Percentiles rank a stretch among this genome's conserved stretches.
These are phyloP conservation scores for Fusarium tanahbumbuense DNA, from an alignment of 2,329 filamentous ascomycete species.

Conservation along the genomic window DNA sequence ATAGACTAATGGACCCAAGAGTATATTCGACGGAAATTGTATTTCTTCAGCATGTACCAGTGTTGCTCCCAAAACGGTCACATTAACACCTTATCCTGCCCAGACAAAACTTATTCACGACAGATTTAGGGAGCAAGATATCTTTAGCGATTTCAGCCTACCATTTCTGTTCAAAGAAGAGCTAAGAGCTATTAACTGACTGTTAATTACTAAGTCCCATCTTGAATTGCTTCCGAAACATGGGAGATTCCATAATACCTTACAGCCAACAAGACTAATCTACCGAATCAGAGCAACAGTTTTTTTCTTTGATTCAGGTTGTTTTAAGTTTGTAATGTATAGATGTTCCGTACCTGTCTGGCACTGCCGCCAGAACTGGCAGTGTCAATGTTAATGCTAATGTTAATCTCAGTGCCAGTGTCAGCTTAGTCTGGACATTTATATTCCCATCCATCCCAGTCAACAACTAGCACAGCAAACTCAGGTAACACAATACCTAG, in stretches of 20 bases:
- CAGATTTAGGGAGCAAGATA: background rate
- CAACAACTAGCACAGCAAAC: background rate
- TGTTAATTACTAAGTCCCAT: background rate
- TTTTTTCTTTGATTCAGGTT: background rate
- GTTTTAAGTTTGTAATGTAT: background rate
- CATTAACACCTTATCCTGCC: background rate
- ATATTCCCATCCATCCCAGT: background rate
- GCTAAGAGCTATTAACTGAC: background rate
- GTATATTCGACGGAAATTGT: background rate
- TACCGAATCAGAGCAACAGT: background rate
- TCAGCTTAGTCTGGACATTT: background rate
- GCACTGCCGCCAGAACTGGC: background rate
- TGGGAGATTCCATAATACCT: background rate
- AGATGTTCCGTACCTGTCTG: background rate
- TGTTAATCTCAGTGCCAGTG: background rate
- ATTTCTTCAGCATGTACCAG: background rate
- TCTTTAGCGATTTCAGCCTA: background rate
- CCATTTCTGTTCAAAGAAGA: background rate
- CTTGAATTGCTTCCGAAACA: background rate
- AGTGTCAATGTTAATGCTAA: background rate
- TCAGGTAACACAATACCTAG: background rate
- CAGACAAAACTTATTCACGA: background rate
- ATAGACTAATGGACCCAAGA: background rate
- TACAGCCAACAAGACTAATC: background rate
- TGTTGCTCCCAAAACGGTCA: background rate